Percentiles rank a stretch among this genome's conserved stretches.
Conservation (phyloP, 306 rosid species). For the Morella rubra region DNA sequence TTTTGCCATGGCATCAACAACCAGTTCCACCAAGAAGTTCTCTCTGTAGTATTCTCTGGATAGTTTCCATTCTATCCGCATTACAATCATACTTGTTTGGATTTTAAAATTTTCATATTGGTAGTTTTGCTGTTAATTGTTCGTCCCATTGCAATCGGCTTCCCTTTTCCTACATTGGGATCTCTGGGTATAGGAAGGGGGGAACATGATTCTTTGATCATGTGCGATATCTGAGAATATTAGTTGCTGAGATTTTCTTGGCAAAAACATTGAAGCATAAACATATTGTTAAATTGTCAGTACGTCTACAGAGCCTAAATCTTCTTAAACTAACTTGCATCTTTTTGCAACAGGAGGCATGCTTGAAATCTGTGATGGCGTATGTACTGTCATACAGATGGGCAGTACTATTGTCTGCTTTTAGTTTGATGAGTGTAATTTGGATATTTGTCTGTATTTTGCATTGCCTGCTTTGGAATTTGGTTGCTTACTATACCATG, state of each 20-base stretch:
- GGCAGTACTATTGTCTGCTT: conserved; percentile 7
- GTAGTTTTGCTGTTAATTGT: not conserved
- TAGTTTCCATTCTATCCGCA: not conserved
- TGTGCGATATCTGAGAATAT: not conserved
- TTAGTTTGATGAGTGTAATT: not conserved
- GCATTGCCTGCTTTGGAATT: not conserved
- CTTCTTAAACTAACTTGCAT: not conserved
- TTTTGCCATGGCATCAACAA: not conserved
- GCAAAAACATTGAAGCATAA: not conserved
- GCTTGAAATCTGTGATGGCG: not conserved
- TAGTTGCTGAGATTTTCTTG: not conserved
- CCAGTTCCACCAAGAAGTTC: not conserved
- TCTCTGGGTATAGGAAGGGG: not conserved
- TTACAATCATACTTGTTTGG: not conserved
- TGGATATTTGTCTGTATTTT: not conserved
- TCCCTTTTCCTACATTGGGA: not conserved
- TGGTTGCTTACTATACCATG: not conserved
- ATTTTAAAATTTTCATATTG: not conserved
- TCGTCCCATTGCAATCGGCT: not conserved
- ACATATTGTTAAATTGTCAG: conserved; percentile 4
- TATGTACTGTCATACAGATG: conserved; percentile 9
- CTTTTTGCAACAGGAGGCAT: not conserved
- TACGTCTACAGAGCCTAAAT: not conserved
- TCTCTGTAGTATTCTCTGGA: not conserved
- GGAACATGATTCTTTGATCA: not conserved